Conservation (phyloP, 2,329 filamentous ascomycete species). For the Diaporthe ilicicola region DNA sequence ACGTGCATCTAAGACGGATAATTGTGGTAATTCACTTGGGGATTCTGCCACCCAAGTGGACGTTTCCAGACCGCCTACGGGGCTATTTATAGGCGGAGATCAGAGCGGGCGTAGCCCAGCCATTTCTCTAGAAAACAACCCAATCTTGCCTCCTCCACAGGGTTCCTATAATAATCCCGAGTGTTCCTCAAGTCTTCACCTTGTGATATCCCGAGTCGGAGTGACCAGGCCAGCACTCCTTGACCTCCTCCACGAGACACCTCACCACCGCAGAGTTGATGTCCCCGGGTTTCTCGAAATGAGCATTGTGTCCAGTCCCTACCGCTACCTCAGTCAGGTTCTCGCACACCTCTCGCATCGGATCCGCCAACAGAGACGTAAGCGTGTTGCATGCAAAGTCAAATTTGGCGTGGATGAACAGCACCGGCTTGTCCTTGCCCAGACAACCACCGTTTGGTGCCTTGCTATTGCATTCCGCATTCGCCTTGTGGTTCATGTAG, state of each 20-base stretch:
- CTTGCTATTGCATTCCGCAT: slow-evolving; percentile 47
- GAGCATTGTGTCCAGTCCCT: slow-evolving; percentile 46
- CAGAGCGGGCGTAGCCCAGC: too few species aligned
- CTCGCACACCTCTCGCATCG: slow-evolving; percentile 44
- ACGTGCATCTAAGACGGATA: too few species aligned
- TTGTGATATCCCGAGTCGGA: background rate
- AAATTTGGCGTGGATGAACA: slow-evolving; percentile 46
- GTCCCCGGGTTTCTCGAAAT: slow-evolving; percentile 40
- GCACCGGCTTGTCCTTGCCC: slow-evolving; percentile 41
- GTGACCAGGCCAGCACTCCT: background rate
- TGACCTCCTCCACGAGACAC: slow-evolving; percentile 17
- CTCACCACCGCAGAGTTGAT: slow-evolving; percentile 39
- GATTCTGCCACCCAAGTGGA: too few species aligned
- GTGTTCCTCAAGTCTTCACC: background rate
- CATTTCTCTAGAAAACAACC: too few species aligned
- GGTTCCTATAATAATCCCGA: too few species aligned
- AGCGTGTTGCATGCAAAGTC: slow-evolving; percentile 48
- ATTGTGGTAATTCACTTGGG: too few species aligned
- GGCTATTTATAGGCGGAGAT: too few species aligned
- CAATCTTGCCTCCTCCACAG: too few species aligned
- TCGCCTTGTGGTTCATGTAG: slow-evolving; percentile 54
- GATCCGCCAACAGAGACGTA: slow-evolving; percentile 44
- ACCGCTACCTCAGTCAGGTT: slow-evolving; percentile 49
- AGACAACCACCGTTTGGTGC: slow-evolving; percentile 43
- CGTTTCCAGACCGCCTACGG: too few species aligned